phyloP scores from a whole-genome alignment of 169 alveolate species.

The Theileria orientalis region DNA sequence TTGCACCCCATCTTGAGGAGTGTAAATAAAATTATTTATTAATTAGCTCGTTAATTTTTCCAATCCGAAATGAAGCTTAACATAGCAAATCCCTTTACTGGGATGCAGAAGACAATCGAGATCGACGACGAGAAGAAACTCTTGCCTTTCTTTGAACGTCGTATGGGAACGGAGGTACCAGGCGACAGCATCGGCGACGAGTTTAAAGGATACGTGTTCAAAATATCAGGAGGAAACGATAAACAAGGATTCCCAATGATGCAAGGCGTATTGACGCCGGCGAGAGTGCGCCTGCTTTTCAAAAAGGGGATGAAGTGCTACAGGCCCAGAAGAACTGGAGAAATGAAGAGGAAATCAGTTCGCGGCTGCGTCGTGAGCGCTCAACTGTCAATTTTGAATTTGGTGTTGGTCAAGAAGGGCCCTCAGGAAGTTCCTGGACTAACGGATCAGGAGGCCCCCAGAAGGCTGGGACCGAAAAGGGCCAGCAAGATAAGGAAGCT shows the following conservation, averaged over 20 bases:
- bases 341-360: constrained; percentile 97
- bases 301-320: constrained; percentile 90
- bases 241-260: constrained; percentile 99
- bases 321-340: constrained; percentile 98
- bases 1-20: constrained; percentile 9
- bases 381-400: constrained; percentile 95
- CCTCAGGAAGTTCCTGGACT: constrained; percentile 93
- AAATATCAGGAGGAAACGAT: constrained; percentile 97
- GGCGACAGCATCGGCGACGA: constrained; percentile 98
- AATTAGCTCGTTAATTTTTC: not conserved
- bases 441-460: constrained; percentile 94
- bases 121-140: constrained; percentile 98
- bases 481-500: constrained; percentile 96
- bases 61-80: constrained; percentile 89
- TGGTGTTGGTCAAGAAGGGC: constrained; percentile 97
- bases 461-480: constrained; percentile 99
- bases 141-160: constrained; percentile 95
- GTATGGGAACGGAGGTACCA: constrained; percentile 97
- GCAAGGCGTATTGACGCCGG: constrained; percentile 95
- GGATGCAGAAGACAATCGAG: constrained; percentile 95
- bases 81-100: constrained; percentile 93
- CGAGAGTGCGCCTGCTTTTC: constrained; percentile 86
- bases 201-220: constrained; percentile 94
- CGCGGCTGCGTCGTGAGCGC: constrained; percentile 99
- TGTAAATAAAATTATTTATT: not conserved